These are phyloP conservation scores for Arabidopsis suecica DNA, from an alignment of 345 rosid species.

Conservation along the genomic window DNA sequence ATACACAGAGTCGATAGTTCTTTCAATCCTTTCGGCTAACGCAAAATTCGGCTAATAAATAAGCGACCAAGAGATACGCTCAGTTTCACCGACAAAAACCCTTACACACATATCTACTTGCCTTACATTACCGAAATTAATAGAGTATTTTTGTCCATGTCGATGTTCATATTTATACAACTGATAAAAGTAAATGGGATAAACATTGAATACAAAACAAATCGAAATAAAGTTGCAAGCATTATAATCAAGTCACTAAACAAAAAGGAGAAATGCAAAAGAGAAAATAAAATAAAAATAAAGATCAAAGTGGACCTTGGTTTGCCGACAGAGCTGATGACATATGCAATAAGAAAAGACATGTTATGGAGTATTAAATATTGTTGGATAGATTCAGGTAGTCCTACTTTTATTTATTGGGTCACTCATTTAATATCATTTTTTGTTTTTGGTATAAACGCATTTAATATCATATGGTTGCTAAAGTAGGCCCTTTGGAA, in stretches of 20 bases:
- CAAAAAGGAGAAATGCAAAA: slow-evolving; percentile 12
- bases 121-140: background rate
- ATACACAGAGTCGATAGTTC: slow-evolving; percentile 4
- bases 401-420: slow-evolving; percentile 39
- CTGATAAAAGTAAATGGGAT: background rate
- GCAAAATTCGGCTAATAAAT: slow-evolving; percentile 29
- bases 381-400: slow-evolving; percentile 46
- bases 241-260: slow-evolving; percentile 29
- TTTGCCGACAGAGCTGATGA: slow-evolving; percentile 44
- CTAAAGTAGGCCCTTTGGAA: slow-evolving; percentile 26
- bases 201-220: slow-evolving; percentile 3
- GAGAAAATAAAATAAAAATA: slow-evolving; percentile 1
- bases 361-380: slow-evolving; percentile 27
- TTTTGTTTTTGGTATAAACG: slow-evolving; percentile 2
- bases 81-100: slow-evolving; percentile 34
- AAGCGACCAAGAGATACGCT: slow-evolving; percentile 35
- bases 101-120: slow-evolving; percentile 27
- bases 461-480: slow-evolving; percentile 41
- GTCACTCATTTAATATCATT: slow-evolving; percentile 36
- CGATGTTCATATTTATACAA: background rate
- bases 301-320: slow-evolving; percentile 41
- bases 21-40: slow-evolving; percentile 14
- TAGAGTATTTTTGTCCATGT: slow-evolving; percentile 5
- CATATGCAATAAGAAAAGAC: slow-evolving; percentile 28
- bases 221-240: slow-evolving; percentile 25